phyloP scores from a whole-genome alignment of 2,329 filamentous ascomycete genomes.

The Chaetomium sp. region DNA sequence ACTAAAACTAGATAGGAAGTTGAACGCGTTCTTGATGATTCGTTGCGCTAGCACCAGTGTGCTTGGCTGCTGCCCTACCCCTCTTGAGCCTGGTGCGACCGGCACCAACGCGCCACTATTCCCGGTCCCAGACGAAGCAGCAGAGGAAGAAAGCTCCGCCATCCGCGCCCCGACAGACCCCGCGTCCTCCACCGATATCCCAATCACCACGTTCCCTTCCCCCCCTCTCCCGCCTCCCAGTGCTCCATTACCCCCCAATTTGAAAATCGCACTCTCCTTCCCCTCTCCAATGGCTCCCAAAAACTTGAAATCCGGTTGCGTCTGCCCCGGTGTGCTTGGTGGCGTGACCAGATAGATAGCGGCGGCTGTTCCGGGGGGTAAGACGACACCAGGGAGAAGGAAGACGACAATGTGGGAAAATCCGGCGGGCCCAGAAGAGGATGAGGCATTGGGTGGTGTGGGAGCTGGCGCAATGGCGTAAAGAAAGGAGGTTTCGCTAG shows the following conservation, averaged over 20 bases:
- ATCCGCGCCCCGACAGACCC: constrained; percentile 65
- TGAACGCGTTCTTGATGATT: constrained; percentile 96
- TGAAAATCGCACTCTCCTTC: constrained; percentile 90
- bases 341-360: constrained; percentile 77
- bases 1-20: constrained; percentile 86
- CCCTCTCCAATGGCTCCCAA: constrained; percentile 84
- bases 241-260: constrained; percentile 41
- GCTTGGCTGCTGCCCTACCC: constrained; percentile 39
- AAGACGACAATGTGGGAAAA: constrained; percentile 83
- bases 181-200: constrained; percentile 74
- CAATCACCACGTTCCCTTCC: constrained; percentile 58
- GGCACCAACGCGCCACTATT: constrained; percentile 18
- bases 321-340: constrained; percentile 33
- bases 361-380: constrained; percentile 73
- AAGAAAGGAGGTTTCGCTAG: constrained; percentile 49
- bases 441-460: constrained; percentile 24
- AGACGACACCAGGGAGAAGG: constrained; percentile 67
- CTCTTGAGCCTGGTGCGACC: constrained; percentile 15
- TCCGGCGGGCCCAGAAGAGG: constrained; percentile 31
- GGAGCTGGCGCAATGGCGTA: constrained; percentile 42
- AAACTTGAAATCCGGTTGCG: constrained; percentile 62
- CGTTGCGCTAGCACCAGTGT: constrained; percentile 80
- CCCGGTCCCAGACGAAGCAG: constrained; percentile 18
- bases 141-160: constrained; percentile 45
- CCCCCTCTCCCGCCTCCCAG: background rate